A percentile compares a stretch with the other conserved stretches of the same genome.
These are phyloP conservation scores for Colletotrichum tanaceti DNA, from an alignment of 2,329 filamentous ascomycete species.

Conservation along the genomic window DNA sequence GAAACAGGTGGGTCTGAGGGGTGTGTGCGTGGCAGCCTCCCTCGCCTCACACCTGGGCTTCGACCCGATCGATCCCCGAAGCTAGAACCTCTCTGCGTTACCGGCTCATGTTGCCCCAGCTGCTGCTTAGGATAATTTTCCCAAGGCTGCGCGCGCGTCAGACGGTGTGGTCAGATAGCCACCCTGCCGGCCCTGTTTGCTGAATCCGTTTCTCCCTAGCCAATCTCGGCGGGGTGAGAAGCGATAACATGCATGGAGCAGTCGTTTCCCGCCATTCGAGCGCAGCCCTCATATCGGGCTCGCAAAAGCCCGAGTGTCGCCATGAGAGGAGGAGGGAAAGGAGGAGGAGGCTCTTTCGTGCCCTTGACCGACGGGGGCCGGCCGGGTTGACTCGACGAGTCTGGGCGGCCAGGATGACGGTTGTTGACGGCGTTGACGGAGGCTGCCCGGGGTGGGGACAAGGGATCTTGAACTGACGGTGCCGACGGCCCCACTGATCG, in stretches of 20 bases:
- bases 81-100: slow-evolving; percentile 5
- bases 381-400: neutral
- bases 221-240: slow-evolving; percentile 1
- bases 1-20: slow-evolving; percentile 37
- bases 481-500: slow-evolving; percentile 34
- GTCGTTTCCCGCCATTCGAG: neutral
- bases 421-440: slow-evolving; percentile 1
- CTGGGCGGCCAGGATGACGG: slow-evolving; percentile 23
- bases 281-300: neutral
- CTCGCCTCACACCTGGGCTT: slow-evolving; percentile 17
- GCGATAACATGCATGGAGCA: slow-evolving; percentile 17
- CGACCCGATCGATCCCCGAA: slow-evolving; percentile 28
- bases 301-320: neutral
- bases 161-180: slow-evolving; percentile 32
- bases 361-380: neutral
- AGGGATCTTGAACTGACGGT: slow-evolving; percentile 26
- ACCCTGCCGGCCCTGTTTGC: slow-evolving; percentile 19
- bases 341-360: slow-evolving; percentile 18
- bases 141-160: slow-evolving; percentile 36
- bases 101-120: slow-evolving; percentile 2
- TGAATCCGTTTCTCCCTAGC: slow-evolving; percentile 8
- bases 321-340: neutral
- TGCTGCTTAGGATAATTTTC: slow-evolving; percentile 5
- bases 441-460: slow-evolving; percentile 14
- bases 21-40: slow-evolving; percentile 35